phyloP scores from a whole-genome alignment of 2,329 filamentous ascomycete genomes.

The Pleoardoris graminearum region DNA sequence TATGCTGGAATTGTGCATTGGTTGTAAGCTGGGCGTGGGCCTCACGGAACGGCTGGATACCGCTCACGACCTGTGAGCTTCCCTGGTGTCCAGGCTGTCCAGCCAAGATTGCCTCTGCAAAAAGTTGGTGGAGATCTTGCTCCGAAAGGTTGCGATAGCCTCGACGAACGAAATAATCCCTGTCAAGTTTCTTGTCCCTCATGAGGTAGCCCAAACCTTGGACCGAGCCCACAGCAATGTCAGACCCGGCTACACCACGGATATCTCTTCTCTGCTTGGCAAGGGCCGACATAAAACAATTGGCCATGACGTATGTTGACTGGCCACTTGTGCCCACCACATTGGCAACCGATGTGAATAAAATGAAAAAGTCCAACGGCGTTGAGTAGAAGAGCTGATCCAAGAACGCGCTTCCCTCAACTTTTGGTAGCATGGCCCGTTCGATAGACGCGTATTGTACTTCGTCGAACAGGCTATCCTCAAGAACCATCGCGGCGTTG shows the following conservation, averaged over 20 bases:
- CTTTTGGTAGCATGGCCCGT: conserved; percentile 5
- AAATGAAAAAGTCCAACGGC: neutral
- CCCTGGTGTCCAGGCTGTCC: conserved; percentile 9
- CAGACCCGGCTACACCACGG: conserved; percentile 46
- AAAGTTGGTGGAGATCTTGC: conserved; percentile 19
- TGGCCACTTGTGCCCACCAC: neutral
- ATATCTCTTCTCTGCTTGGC: conserved; percentile 41
- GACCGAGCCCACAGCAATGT: conserved; percentile 41
- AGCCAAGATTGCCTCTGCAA: conserved; percentile 17
- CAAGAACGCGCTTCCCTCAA: neutral
- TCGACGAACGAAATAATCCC: neutral
- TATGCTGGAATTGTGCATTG: conserved; percentile 9
- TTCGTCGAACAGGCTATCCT: conserved; percentile 19
- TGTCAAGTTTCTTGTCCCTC: neutral
- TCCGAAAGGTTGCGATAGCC: conserved; percentile 15
- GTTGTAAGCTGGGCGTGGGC: conserved; percentile 2
- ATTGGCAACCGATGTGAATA: neutral
- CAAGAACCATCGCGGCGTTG: conserved; percentile 30
- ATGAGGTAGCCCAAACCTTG: conserved; percentile 48
- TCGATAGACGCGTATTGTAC: conserved; percentile 7
- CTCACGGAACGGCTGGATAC: neutral
- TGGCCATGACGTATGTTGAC: neutral
- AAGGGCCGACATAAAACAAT: conserved; percentile 26
- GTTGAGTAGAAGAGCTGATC: neutral
- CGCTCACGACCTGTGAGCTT: neutral